Conservation (phyloP, 345 rosid genomes). For the Erysimum cheiranthoides region DNA sequence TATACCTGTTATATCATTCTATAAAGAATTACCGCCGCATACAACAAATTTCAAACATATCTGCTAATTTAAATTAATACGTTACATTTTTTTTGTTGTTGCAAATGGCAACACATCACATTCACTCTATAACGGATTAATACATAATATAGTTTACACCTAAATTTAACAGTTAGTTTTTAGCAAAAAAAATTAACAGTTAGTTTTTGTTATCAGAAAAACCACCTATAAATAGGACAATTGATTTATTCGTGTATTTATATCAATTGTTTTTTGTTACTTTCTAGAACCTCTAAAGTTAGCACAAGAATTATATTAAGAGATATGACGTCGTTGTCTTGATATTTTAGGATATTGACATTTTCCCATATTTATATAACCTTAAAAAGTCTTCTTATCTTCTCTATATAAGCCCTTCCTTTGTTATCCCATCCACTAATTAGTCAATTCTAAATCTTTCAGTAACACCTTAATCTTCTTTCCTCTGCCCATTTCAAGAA, state of each 20-base stretch:
- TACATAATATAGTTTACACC: too few relatives aligned
- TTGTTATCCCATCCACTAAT: conserved; percentile 4
- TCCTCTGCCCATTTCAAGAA: conserved; percentile 11
- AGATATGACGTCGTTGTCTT: conserved; percentile 11
- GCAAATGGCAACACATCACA: not conserved
- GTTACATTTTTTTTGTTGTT: too few relatives aligned
- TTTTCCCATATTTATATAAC: conserved; percentile 11
- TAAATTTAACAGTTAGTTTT: not conserved
- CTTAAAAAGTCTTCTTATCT: conserved; percentile 32
- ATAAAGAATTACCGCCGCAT: too few relatives aligned
- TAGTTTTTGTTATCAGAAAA: not conserved
- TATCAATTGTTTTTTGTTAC: not conserved
- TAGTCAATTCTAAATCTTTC: not conserved
- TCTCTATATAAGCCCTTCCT: conserved; percentile 8
- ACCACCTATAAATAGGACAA: not conserved
- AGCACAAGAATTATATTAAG: conserved; percentile 20
- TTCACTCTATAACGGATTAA: not conserved
- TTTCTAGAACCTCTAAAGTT: conserved; percentile 35
- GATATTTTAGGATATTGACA: conserved; percentile 24
- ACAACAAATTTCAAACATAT: too few relatives aligned
- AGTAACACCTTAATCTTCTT: conserved; percentile 11
- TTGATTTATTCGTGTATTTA: not conserved
- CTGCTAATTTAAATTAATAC: too few relatives aligned
- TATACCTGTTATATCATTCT: too few relatives aligned
- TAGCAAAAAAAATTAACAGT: too few relatives aligned